Evolutionary conservation across 495 filamentous ascomycete species (phyloP), one percentile per base, ranked within the genome.

Genomic region (Pseudomonodictys pantanalensis): DNA sequence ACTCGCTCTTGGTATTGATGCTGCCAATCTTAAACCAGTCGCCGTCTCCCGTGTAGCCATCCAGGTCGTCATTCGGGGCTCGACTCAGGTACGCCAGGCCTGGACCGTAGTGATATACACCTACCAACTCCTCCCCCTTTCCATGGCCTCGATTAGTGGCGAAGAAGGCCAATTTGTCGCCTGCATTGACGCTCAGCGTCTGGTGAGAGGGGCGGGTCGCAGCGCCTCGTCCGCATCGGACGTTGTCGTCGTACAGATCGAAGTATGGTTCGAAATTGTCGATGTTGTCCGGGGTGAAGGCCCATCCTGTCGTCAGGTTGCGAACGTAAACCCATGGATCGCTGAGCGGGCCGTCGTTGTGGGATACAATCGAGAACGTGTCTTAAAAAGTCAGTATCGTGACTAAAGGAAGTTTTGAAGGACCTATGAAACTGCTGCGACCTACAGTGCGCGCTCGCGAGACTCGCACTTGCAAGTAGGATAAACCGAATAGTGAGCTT

Each of bases 21-120:
- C 6, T 35, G 10, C 22, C 47, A 20, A 55, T 55, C 35, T 55
- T 55, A 22, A 55, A 55, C 51, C 51, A 55, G 6, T 55, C 51
- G 22, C 51, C 51, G 44, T 55, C 51, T 23, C 51, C 51, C 11
- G 18, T 24, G 30, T 55, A 55, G 10, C 10, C 29, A 5, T 55
- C 51, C 6, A 55, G 12, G 6, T 44, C 32, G 32, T 11, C 22
- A 4, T 12, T 8, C n/a, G n/a, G n/a, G 11, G 30, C n/a, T 25
- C 44, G 18, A 3, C 32, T 43, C 3, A 55, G 39, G 32, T 55
- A 55, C 24, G 51, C 51, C 10, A 22, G n/a, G 18, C 5, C 51
- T 3, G 51, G 51, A n/a, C 51, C 51, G 3, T 22, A 15, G 30
- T 55, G 51, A 23, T 46, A 23, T 24, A 46, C 35, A 52, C 25